phyloP scores from a whole-genome alignment of 2,329 filamentous ascomycete genomes.

The Emergomyces pasteurianus region DNA sequence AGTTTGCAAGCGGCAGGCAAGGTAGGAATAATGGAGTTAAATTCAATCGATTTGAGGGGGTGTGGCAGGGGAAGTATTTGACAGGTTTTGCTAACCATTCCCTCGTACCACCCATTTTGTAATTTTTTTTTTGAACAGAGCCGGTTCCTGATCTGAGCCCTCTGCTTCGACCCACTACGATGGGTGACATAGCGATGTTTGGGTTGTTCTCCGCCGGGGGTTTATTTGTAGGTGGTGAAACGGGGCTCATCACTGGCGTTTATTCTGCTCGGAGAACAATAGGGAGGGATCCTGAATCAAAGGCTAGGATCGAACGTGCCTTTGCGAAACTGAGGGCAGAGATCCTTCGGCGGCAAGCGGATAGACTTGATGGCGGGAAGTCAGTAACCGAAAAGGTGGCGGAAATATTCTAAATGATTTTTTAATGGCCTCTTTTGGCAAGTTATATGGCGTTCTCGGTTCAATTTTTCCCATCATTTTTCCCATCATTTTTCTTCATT shows the following conservation, averaged over 20 bases:
- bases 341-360: slow-evolving; percentile 48
- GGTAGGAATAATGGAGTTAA: slow-evolving; percentile 27
- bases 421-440: not conserved
- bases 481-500: too few relatives aligned
- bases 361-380: slow-evolving; percentile 38
- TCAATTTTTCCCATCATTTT: too few relatives aligned
- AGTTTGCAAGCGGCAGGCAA: slow-evolving; percentile 49
- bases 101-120: not conserved
- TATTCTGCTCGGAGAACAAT: slow-evolving; percentile 44
- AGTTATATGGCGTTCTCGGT: not conserved
- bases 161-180: slow-evolving; percentile 43
- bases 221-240: slow-evolving; percentile 52
- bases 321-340: slow-evolving; percentile 53
- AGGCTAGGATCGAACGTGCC: slow-evolving; percentile 48
- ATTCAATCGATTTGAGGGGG: not conserved
- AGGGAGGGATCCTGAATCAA: slow-evolving; percentile 41
- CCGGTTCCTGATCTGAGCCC: slow-evolving; percentile 49
- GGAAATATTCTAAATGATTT: not conserved
- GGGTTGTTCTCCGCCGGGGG: slow-evolving; percentile 51
- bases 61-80: too few relatives aligned
- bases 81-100: not conserved
- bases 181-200: slow-evolving; percentile 52
- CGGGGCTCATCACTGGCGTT: slow-evolving; percentile 46
- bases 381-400: not conserved
- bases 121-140: slow-evolving; percentile 28